Conservation (phyloP, 805 yeast genomes). For the Yarrowia hollandica region DNA sequence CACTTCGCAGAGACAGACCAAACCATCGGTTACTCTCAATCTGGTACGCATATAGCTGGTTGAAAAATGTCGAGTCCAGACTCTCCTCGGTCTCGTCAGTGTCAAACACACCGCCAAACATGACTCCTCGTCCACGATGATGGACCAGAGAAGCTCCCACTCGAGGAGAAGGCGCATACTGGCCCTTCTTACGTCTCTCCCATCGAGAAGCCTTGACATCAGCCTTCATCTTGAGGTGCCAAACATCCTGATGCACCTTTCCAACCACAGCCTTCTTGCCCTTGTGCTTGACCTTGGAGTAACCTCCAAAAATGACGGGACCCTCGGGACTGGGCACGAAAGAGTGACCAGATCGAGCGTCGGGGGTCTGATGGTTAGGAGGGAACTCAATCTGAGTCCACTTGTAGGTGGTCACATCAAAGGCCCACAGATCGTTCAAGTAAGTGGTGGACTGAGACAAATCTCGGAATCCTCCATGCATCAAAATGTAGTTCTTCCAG, state of each 20-base stretch:
- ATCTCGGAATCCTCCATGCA: conserved; percentile 94
- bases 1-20: conserved; percentile 56
- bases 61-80: conserved; percentile 79
- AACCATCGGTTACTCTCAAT: conserved; percentile 89
- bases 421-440: conserved; percentile 84
- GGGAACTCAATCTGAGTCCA: conserved; percentile 92
- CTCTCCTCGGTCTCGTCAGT: conserved; percentile 94
- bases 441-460: conserved; percentile 81
- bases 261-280: conserved; percentile 88
- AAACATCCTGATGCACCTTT: conserved; percentile 78
- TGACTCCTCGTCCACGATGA: conserved; percentile 87
- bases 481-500: conserved; percentile 86
- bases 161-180: conserved; percentile 86
- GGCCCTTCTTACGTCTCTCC: conserved; percentile 88
- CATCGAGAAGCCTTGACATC: conserved; percentile 77
- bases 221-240: conserved; percentile 84
- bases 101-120: conserved; percentile 96
- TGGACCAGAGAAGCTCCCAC: conserved; percentile 90
- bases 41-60: conserved; percentile 77
- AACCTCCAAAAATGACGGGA: conserved; percentile 87
- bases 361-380: conserved; percentile 75
- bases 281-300: conserved; percentile 81
- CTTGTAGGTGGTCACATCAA: conserved; percentile 83
- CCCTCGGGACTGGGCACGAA: conserved; percentile 77
- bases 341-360: conserved; percentile 92